Evolutionary conservation across 2,329 filamentous ascomycete genomes (phyloP).

Genomic region (Sporothrix luriei): DNA sequence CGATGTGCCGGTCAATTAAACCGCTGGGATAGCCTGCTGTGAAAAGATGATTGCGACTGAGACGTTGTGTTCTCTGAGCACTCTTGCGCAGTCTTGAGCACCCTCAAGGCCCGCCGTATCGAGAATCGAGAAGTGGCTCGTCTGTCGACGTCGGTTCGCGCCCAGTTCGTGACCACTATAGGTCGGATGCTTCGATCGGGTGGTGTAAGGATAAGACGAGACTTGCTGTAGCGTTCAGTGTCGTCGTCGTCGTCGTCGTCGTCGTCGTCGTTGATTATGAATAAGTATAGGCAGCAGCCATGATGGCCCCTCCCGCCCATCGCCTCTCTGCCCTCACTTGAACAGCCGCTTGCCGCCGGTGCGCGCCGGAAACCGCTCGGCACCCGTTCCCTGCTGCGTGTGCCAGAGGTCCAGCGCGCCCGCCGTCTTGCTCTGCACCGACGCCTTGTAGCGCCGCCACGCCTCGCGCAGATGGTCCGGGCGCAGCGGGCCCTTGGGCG

Average conservation of each 20-base stretch:
- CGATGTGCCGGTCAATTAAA: not conserved
- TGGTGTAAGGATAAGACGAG: not conserved
- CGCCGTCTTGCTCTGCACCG: conserved; percentile 64
- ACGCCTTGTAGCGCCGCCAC: conserved; percentile 65
- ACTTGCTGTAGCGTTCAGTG: not conserved
- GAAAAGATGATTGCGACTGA: not conserved
- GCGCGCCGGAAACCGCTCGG: conserved; percentile 60
- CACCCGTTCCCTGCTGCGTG: conserved; percentile 60
- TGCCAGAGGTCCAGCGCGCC: conserved; percentile 65
- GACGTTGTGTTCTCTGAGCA: not conserved
- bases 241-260: not conserved
- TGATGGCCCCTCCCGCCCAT: not conserved
- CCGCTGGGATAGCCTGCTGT: not conserved
- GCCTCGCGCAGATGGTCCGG: conserved; percentile 77
- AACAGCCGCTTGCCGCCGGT: conserved; percentile 58
- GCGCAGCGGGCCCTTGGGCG: conserved; percentile 61
- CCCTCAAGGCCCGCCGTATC: not conserved
- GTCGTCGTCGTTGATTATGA: not conserved
- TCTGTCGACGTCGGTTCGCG: not conserved
- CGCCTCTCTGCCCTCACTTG: conserved; percentile 37
- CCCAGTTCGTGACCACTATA: not conserved
- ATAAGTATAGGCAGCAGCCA: not conserved
- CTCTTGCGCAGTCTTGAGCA: not conserved
- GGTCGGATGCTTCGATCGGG: too few species aligned
- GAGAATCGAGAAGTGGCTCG: not conserved